phyloP scores from a whole-genome alignment of 148 eudicot species.

The Pouteria glomerata region DNA sequence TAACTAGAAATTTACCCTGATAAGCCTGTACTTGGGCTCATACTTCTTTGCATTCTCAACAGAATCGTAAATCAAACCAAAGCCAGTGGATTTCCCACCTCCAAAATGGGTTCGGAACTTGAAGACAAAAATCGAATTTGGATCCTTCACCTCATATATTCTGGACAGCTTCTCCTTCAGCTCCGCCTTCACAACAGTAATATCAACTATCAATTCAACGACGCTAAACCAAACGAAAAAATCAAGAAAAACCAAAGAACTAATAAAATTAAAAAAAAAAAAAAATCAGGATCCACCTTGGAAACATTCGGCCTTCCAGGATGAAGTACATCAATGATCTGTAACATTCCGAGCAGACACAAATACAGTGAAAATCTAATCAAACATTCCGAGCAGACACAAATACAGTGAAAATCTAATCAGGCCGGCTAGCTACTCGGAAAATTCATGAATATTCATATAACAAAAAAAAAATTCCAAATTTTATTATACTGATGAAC shows the following conservation, averaged over 20 bases:
- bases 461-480: no score
- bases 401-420: no score
- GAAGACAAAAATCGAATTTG: slow-evolving; percentile 46
- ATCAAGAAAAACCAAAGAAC: neutral
- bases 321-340: slow-evolving; percentile 21
- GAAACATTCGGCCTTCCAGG: slow-evolving; percentile 26
- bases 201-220: neutral
- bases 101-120: slow-evolving; percentile 60
- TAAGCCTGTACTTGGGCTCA: slow-evolving; percentile 49
- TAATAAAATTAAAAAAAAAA: no score
- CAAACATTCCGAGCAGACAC: no score
- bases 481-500: no score
- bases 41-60: slow-evolving; percentile 53
- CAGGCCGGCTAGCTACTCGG: no score
- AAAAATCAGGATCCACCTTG: slow-evolving; percentile 2
- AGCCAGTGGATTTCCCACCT: slow-evolving; percentile 57
- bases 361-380: no score
- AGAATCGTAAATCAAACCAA: slow-evolving; percentile 52
- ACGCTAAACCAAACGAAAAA: neutral
- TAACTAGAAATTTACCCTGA: slow-evolving; percentile 29
- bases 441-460: no score
- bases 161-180: slow-evolving; percentile 41
- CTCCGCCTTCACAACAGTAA: slow-evolving; percentile 26
- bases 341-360: no score
- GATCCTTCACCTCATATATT: slow-evolving; percentile 45